Base-by-base conservation (phyloP, 371 early-diverging fungal genomes). In the Lichtheimia hyalospora region DNA sequence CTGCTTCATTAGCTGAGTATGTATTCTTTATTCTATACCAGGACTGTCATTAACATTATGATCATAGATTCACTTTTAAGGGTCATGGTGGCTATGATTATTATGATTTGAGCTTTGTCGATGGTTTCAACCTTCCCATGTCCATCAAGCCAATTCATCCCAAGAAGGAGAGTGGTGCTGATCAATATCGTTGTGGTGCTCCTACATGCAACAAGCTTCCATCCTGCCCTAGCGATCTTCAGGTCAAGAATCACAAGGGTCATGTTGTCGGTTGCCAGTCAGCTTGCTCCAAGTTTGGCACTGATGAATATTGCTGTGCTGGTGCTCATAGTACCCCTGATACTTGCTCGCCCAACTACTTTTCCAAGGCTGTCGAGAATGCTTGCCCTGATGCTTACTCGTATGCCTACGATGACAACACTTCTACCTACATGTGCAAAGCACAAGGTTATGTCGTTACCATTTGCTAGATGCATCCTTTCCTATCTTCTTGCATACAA, bases 391-490 rank as follows among this genome's bases (percentile, higher is more conserved):
- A 74, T 46, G 61, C 69, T 21, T 77, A 77, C 60, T 72, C 71
- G n/a, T 83, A 72, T 69, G 79, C 79, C 25, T 81, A 76, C 49
- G 84, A 83, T 61, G 84, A 83, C 61, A 52, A 57, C 14, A 72
- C 75, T 2, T 68, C 69, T 52, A 73, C 79, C 2, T 81, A 68
- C 61, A 64, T 66, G 23, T 83, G 83, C 63, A 48, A 57, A 24
- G 66, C 73, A 24, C 51, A 58, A 14, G 57, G 54, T 5, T 82
- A 81, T 66, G 59, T 56, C 43, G 68, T 82, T 43, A 63, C 64
- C 21, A 74, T 82, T 61, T 82, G 82, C 61, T 34, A 34, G 34
- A 34, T 34, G 34, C 34, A 34, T 34, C 34, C 10, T 10, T 10
- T 8, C 10, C 2, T 34, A 5, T 8, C 34, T 34, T 34, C 10